Evolutionary conservation across 1,284 basidiomycete genomes (phyloP), one percentile per base, ranked within the genome.

Genomic region (Ganoderma multipileum): DNA sequence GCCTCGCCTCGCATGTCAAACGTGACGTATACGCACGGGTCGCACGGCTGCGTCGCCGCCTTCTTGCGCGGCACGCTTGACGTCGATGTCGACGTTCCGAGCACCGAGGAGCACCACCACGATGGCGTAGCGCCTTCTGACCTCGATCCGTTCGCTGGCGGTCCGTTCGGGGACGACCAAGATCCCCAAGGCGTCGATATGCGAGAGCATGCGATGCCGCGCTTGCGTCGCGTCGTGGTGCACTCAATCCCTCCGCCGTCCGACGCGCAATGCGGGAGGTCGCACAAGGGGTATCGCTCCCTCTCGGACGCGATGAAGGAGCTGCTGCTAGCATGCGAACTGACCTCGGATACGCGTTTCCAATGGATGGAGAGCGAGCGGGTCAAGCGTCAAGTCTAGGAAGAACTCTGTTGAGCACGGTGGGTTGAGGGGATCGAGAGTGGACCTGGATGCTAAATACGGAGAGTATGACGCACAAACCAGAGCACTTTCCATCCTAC

Each of bases 11-110:
- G 66, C 63, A 67, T 73, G 16, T 71, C 69, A 26, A 71, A 73
- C 63, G 65, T 67, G 60, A 71, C 67, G 42, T 72, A 72, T 57
- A 72, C 69, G 23, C 71, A 72, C 66, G 69, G 61, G 44, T 66
- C 52, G 23, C 61, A 61, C 39, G 65, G 54, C 44, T 69, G 65
- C 65, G 57, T 73, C 60, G 64, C 68, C 55, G 63, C 16, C 2
- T 71, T 73, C 58, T 60, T 73, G 47, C 55, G 63, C 65, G 68
- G n/a, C 60, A 70, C 68, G n/a, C n/a, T n/a, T n/a, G n/a, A n/a
- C 63, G 20, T n/a, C 44, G 44, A 23, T n/a, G 62, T 73, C 36
- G 69, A 33, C 55, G 30, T 57, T 16, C 33, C 55, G 6, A 18
- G 54, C 33, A 30, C 44, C 41, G 18, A 57, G 30, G 55, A n/a